A percentile compares a stretch with the other conserved stretches of the same genome.
These are phyloP conservation scores for Alternaria dauci DNA, from an alignment of 2,329 filamentous ascomycete species.

Conservation along the genomic window DNA sequence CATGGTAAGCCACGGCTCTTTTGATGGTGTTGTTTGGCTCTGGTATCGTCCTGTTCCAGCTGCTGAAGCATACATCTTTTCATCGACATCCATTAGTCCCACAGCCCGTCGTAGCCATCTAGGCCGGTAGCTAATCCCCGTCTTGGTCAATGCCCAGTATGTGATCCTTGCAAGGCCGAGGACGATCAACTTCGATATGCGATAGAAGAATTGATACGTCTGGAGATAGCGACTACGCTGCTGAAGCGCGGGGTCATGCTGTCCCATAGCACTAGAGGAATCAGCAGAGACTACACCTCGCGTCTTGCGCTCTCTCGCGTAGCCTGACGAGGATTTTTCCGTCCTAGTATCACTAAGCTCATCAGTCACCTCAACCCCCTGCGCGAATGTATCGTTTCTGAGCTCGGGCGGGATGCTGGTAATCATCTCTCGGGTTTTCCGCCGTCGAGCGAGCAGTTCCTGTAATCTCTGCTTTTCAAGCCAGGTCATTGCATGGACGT, in stretches of 20 bases:
- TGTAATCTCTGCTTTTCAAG: constrained; percentile 84
- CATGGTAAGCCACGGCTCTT: constrained; percentile 34
- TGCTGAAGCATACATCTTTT: constrained; percentile 25
- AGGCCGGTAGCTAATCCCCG: constrained; percentile 70
- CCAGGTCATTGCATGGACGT: constrained; percentile 82
- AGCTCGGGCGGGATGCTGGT: constrained; percentile 54
- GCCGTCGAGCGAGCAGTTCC: constrained; percentile 70
- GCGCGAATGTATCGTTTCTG: constrained; percentile 52
- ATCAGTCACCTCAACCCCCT: constrained; percentile 42
- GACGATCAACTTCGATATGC: constrained; percentile 72
- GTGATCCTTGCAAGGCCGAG: constrained; percentile 66
- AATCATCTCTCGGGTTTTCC: constrained; percentile 49
- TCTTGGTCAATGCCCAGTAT: constrained; percentile 62
- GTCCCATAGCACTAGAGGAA: constrained; percentile 36
- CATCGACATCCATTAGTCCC: constrained; percentile 37
- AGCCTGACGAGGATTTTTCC: constrained; percentile 57
- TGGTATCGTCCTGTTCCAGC: constrained; percentile 6
- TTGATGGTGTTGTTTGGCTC: constrained; percentile 14
- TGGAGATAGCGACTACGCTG: constrained; percentile 82
- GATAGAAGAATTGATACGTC: constrained; percentile 77
- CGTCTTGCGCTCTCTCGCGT: constrained; percentile 73
- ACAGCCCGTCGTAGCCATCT: constrained; percentile 68
- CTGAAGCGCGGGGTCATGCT: constrained; percentile 73
- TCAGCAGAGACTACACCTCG: constrained; percentile 46
- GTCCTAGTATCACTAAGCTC: constrained; percentile 48